Conservation (phyloP, 208 protist species). For the Leishmania mexicana region DNA sequence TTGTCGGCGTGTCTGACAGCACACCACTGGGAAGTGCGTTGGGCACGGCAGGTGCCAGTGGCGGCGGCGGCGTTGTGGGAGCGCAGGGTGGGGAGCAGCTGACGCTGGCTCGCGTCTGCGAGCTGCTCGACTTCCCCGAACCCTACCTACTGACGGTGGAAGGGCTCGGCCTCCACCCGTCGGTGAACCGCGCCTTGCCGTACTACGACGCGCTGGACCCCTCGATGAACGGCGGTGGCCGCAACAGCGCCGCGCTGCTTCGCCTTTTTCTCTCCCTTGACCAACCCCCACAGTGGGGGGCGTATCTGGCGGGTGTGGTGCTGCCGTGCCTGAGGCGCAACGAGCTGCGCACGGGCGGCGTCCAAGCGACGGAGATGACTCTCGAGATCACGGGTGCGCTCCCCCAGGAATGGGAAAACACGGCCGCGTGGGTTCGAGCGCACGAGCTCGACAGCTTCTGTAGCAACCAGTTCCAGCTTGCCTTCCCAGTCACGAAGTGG, state of each 20-base stretch:
- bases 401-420: constrained; percentile 93
- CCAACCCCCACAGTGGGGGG: constrained; percentile 71
- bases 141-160: constrained; percentile 90
- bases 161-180: constrained; percentile 92
- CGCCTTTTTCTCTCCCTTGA: constrained; percentile 97
- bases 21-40: not conserved
- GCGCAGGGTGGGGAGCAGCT: constrained; percentile 21
- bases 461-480: constrained; percentile 95
- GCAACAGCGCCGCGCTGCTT: constrained; percentile 83
- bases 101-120: constrained; percentile 62
- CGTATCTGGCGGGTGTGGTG: constrained; percentile 95
- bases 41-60: constrained; percentile 5
- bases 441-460: constrained; percentile 89
- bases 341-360: constrained; percentile 59
- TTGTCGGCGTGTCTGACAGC: constrained; percentile 35
- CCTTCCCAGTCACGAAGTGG: constrained; percentile 38
- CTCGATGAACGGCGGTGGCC: constrained; percentile 94
- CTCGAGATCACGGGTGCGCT: constrained; percentile 80
- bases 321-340: constrained; percentile 84
- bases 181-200: constrained; percentile 25
- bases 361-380: constrained; percentile 90
- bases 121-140: constrained; percentile 68
- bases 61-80: constrained; percentile 1
- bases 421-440: constrained; percentile 94
- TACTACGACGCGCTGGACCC: constrained; percentile 98